phyloP scores from a whole-genome alignment of 345 rosid genomes.

The Camelina laxa region DNA sequence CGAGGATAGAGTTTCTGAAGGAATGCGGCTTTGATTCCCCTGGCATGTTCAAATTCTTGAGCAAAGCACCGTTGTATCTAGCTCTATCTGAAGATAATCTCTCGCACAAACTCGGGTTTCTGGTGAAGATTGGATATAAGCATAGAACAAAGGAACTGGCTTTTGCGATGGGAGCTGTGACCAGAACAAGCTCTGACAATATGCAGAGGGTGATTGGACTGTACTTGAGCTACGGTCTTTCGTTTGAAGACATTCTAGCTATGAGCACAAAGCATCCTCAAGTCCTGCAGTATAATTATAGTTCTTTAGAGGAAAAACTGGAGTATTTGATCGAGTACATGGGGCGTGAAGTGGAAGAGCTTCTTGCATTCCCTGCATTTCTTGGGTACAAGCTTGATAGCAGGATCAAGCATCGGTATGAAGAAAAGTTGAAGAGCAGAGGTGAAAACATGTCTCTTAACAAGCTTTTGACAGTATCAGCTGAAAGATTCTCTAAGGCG shows the following conservation, averaged over 20 bases:
- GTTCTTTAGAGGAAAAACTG: slow-evolving; percentile 68
- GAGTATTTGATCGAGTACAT: slow-evolving; percentile 72
- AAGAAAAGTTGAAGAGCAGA: slow-evolving; percentile 55
- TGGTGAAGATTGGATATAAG: slow-evolving; percentile 70
- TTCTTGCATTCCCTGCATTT: slow-evolving; percentile 78
- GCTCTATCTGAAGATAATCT: slow-evolving; percentile 69
- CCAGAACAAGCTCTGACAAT: slow-evolving; percentile 77
- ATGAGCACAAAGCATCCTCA: slow-evolving; percentile 92
- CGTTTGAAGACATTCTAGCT: slow-evolving; percentile 55
- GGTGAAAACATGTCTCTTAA: slow-evolving; percentile 75
- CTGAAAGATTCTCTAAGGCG: slow-evolving; percentile 54
- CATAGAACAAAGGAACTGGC: slow-evolving; percentile 66
- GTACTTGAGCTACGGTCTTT: slow-evolving; percentile 65
- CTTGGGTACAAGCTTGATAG: slow-evolving; percentile 80
- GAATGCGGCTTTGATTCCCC: slow-evolving; percentile 64
- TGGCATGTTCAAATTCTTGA: slow-evolving; percentile 73
- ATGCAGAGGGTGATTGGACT: slow-evolving; percentile 75
- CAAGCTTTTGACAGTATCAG: slow-evolving; percentile 67
- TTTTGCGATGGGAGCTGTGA: slow-evolving; percentile 69
- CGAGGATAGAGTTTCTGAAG: slow-evolving; percentile 70
- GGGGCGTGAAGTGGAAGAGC: slow-evolving; percentile 80
- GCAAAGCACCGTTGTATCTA: slow-evolving; percentile 69
- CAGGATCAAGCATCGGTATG: slow-evolving; percentile 77
- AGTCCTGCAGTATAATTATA: slow-evolving; percentile 62
- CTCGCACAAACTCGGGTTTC: slow-evolving; percentile 62